phyloP scores from a whole-genome alignment of 257 asterid species.

The Cruciata laevipes region DNA sequence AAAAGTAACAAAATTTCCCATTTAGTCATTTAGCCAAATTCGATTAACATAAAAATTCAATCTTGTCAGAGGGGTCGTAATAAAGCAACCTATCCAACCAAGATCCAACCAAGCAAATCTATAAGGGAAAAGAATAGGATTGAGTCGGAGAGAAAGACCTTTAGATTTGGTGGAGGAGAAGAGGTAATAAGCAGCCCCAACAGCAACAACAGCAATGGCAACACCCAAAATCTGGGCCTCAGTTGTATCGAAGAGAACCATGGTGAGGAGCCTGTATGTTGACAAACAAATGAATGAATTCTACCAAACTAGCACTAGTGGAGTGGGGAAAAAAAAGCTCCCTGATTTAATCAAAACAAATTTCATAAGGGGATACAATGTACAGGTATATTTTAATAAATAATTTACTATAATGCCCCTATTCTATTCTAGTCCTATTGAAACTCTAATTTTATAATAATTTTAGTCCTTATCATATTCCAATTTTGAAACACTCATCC shows the following conservation, averaged over 20 bases:
- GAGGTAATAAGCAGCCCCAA: constrained; percentile 52
- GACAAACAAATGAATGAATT: not conserved
- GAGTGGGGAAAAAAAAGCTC: no score
- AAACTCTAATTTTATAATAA: no score
- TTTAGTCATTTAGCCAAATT: not conserved
- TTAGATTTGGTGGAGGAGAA: constrained; percentile 65
- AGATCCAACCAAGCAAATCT: no score
- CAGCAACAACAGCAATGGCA: constrained; percentile 55
- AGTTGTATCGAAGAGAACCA: constrained; percentile 69
- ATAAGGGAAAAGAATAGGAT: not conserved
- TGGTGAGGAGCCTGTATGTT: constrained; percentile 26
- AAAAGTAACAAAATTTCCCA: constrained; percentile 9
- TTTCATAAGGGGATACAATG: no score
- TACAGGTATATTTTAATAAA: no score
- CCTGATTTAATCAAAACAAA: no score
- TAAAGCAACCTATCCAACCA: not conserved
- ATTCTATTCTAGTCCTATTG: no score
- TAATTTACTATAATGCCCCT: no score
- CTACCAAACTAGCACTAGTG: not conserved
- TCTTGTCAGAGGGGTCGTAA: not conserved
- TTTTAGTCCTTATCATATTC: no score
- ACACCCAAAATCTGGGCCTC: constrained; percentile 61
- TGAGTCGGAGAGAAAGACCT: constrained; percentile 33
- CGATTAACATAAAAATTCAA: not conserved
- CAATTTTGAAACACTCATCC: no score